Base-by-base conservation (phyloP, 2,329 filamentous ascomycete species). In the Xylariaceae sp. region DNA sequence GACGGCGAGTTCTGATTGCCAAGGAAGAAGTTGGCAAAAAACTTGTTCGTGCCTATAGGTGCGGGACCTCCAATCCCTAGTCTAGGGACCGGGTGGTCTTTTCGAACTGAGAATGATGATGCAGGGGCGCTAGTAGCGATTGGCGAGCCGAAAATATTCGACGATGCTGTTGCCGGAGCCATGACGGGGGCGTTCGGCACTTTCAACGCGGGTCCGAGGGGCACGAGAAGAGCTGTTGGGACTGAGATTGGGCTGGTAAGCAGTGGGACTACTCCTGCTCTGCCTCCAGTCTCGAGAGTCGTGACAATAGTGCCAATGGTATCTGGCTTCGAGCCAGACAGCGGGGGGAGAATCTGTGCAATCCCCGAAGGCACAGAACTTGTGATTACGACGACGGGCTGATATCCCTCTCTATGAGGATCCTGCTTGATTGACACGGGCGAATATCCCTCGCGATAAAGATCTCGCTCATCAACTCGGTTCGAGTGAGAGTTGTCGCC, bases 1-100 rank as follows among this genome's bases (percentile, higher is more conserved):
- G 87, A 80, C 0, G 88, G 82, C 6, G 82, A 81, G 3, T 79
- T 83, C 71, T 96, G 91, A 43, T 80, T 81, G 3, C 86, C 89
- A 0, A 97, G 78, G 71, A 91, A 91, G 60, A 95, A 85, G 67
- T 95, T 95, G 64, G 87, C 81, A 65, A 90, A 91, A 71, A 92
- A 93, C 67, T 90, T 93, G 77, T 93, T 93, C 20, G 90, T 93
- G 48, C 84, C 78, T 44, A 90, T 75, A 2, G 87, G 84, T 0
- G 71, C 70, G 1, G 73, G 64, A 16, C 76, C 71, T 29, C 65
- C 69, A 40, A 88, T 76, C 5, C 83, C 83, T 20, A 77, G 70
- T 14, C 82, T 78, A 41, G 80, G 73, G 21, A 83, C 83, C 0
- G 86, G 86, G 61, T 89, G 86, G 61, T 87, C 83, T 19, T 75